Evolutionary conservation across 495 filamentous ascomycete genomes (phyloP).

Genomic region (Lophiotrema nucula): DNA sequence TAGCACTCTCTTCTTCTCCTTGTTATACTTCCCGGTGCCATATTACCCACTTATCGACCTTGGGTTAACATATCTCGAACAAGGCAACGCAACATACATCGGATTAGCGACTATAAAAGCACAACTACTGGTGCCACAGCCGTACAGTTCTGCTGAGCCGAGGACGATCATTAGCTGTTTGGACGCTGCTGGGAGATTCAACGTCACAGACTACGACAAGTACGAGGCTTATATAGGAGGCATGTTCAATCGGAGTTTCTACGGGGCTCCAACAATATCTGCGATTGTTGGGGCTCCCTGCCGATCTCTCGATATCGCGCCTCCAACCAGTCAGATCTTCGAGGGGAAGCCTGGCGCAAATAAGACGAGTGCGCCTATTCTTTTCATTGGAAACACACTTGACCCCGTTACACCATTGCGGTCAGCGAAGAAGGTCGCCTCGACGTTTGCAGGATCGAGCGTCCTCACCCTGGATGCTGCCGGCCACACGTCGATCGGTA

Average conservation of each 20-base stretch:
- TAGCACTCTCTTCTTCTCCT: neutral
- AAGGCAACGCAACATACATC: neutral
- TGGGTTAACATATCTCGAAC: neutral
- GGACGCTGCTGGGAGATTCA: neutral
- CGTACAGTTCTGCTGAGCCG: neutral
- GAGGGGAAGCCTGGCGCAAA: neutral
- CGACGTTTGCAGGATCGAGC: neutral
- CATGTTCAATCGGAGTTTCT: neutral
- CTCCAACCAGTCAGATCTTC: neutral
- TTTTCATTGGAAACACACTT: neutral
- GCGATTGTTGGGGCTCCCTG: neutral
- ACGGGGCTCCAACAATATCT: neutral
- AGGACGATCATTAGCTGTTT: neutral
- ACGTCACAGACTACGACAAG: neutral
- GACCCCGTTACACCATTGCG: conserved; percentile 14
- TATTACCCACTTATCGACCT: neutral
- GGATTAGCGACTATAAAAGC: no score
- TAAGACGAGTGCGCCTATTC: conserved; percentile 1
- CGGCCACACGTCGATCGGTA: neutral
- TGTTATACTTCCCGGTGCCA: neutral
- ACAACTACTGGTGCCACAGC: neutral
- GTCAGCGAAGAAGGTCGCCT: neutral
- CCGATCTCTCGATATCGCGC: neutral
- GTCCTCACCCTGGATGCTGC: neutral
- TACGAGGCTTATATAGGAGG: neutral